Evolutionary conservation across 352 stramenopile species (phyloP).

Genomic region (Phytophthora macrochlamydospora): DNA sequence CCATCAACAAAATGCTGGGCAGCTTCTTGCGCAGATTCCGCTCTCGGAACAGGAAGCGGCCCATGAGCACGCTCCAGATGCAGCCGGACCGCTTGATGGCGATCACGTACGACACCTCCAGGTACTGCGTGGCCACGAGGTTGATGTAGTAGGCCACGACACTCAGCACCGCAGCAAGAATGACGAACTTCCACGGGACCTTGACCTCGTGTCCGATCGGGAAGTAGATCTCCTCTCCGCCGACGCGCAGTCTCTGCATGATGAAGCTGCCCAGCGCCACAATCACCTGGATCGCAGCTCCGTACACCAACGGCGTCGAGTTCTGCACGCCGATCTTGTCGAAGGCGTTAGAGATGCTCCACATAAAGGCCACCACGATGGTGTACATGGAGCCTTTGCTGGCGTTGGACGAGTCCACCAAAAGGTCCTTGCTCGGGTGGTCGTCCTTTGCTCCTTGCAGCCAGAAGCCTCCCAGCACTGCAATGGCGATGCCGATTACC

Average conservation of each 20-base stretch:
- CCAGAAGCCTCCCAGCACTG: conserved; percentile 77
- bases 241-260: conserved; percentile 62
- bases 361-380: conserved; percentile 81
- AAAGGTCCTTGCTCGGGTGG: conserved; percentile 47
- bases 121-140: conserved; percentile 73
- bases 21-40: conserved; percentile 79
- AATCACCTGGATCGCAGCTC: conserved; percentile 74
- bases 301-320: conserved; percentile 73
- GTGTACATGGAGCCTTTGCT: conserved; percentile 85
- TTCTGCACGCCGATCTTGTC: conserved; percentile 88
- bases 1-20: conserved; percentile 83
- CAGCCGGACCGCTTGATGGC: conserved; percentile 85
- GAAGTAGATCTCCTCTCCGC: conserved; percentile 60
- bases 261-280: conserved; percentile 66
- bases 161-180: conserved; percentile 69
- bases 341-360: conserved; percentile 85
- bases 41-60: conserved; percentile 76
- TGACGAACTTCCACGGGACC: conserved; percentile 76
- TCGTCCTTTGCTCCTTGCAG: conserved; percentile 63
- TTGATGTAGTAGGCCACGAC: conserved; percentile 88
- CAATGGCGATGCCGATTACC: conserved; percentile 69
- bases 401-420: conserved; percentile 55
- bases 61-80: conserved; percentile 84
- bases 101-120: conserved; percentile 86
- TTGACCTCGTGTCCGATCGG: conserved; percentile 60